Base-by-base conservation (phyloP, 2,329 filamentous ascomycete genomes). In the Dactylellina sp. region DNA sequence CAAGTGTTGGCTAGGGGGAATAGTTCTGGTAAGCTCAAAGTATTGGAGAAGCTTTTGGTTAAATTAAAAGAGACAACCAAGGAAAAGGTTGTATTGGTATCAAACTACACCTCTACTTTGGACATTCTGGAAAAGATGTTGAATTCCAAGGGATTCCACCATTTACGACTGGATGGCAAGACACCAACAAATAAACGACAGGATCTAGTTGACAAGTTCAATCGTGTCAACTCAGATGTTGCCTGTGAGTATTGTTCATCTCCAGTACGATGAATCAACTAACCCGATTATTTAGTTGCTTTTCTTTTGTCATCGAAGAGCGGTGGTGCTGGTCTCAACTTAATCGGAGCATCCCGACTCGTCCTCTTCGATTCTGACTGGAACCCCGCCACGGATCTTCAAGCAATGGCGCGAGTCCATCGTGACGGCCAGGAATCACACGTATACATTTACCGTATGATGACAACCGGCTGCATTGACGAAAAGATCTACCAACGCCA, bases 401-500 rank as follows among this genome's bases (percentile, higher is more conserved):
- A 92, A 79, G 89, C 89, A 6, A 91, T 91, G 88, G 89, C 89
- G 11, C 87, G 89, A 12, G 89, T 91, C 50, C 89, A 91, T 79
- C 85, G 89, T 53, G 89, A 91, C 77, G 89, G 89, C 0, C 89
- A 92, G 79, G 89, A 88, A 79, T 81, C 84, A 9, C 86, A 86
- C 2, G 90, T 89, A 75, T 87, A 86, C 63, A 90, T 91, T 70
- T 92, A 92, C 77, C 84, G 89, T 4, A 83, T 92, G 64, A 79
- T 92, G 11, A 86, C 89, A 2, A 87, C 89, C 68, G 89, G 89
- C 7, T 88, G 86, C 2, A 82, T 92, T 16, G 89, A 91, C 75
- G 89, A 92, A 81, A 91, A 90, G 80, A 91, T 92, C 66, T 91
- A 87, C 81, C 89, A 91, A 79, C 83, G 89, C 7, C 89, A 92